phyloP scores from a whole-genome alignment of 2,329 filamentous ascomycete species.

The Scedosporium boydii region DNA sequence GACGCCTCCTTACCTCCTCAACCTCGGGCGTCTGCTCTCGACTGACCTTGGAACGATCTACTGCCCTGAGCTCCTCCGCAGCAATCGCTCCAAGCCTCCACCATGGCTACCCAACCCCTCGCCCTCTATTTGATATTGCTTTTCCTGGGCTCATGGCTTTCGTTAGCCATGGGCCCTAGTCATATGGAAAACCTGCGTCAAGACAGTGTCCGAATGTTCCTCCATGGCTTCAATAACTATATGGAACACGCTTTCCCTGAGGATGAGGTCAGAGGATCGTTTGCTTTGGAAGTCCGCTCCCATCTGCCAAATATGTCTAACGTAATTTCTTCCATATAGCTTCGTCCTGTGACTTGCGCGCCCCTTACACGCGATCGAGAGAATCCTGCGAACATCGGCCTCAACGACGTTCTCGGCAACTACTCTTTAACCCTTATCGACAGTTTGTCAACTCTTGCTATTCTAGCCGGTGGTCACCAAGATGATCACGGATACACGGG shows the following conservation, averaged over 20 bases:
- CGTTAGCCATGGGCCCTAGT: slow-evolving; percentile 43
- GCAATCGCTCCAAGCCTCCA: background rate
- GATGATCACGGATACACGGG: slow-evolving; percentile 24
- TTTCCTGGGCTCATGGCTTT: slow-evolving; percentile 25
- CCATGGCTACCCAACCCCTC: background rate
- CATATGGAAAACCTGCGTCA: slow-evolving; percentile 46
- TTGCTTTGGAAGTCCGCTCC: background rate
- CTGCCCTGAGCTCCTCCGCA: background rate
- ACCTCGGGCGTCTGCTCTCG: background rate
- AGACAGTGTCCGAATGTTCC: slow-evolving; percentile 73
- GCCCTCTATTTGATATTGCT: background rate
- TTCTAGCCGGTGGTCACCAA: slow-evolving; percentile 66
- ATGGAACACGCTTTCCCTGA: slow-evolving; percentile 91
- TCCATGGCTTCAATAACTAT: slow-evolving; percentile 94
- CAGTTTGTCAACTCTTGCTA: slow-evolving; percentile 86
- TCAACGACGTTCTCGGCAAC: slow-evolving; percentile 94
- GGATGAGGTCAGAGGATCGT: slow-evolving; percentile 56
- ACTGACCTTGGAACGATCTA: background rate
- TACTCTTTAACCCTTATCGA: slow-evolving; percentile 95
- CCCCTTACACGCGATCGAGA: slow-evolving; percentile 76
- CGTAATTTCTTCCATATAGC: slow-evolving; percentile 29
- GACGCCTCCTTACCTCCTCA: background rate
- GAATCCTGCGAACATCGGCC: slow-evolving; percentile 70
- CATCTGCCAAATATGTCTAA: slow-evolving; percentile 5
- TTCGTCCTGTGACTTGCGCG: slow-evolving; percentile 75